phyloP scores from a whole-genome alignment of 2,329 filamentous ascomycete species.

The Phyllosticta paracitricarpa region DNA sequence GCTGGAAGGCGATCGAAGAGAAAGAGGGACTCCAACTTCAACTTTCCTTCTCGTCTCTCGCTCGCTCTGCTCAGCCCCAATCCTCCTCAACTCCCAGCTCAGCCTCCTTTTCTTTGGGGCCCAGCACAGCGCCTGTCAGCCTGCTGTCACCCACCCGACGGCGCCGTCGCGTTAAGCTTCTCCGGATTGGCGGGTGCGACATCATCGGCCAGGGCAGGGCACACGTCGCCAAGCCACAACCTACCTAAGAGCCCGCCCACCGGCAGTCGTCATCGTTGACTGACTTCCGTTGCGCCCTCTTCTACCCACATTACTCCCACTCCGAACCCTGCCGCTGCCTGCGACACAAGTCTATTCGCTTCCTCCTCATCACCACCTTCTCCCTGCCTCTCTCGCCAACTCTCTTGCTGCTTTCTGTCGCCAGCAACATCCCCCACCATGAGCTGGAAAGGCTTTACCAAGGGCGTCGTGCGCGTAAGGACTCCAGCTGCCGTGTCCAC shows the following conservation, averaged over 20 bases:
- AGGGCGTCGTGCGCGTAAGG: slow-evolving; percentile 74
- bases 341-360: not conserved
- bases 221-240: not conserved
- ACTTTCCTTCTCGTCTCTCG: too few relatives aligned
- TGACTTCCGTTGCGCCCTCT: slow-evolving; percentile 1
- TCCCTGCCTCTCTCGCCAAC: not conserved
- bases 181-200: not conserved
- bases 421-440: slow-evolving; percentile 39
- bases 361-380: not conserved
- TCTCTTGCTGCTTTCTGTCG: not conserved
- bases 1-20: not conserved
- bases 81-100: not conserved
- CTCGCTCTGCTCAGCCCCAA: too few relatives aligned
- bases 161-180: not conserved
- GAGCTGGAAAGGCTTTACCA: slow-evolving; percentile 96
- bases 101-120: not conserved
- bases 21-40: too few relatives aligned
- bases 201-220: not conserved
- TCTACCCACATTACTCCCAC: not conserved
- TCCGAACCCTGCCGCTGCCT: not conserved
- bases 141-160: not conserved
- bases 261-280: slow-evolving; percentile 6
- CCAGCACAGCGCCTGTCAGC: not conserved
- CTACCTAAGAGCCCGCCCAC: not conserved
- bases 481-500: not conserved